phyloP scores from a whole-genome alignment of 2,329 filamentous ascomycete species.

The Fusarium albidum region DNA sequence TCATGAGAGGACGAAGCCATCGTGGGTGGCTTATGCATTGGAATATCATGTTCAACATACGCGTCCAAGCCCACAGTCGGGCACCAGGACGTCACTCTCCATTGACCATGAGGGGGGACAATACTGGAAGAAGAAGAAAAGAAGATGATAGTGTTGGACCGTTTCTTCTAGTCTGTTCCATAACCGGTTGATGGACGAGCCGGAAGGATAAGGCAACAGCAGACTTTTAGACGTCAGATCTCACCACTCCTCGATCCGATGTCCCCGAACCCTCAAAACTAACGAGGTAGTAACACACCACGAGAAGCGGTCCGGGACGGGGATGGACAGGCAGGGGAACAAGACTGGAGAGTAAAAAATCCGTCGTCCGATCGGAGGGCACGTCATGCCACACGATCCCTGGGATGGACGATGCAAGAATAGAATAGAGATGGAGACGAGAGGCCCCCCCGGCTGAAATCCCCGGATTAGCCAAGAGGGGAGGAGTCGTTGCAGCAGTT shows the following conservation, averaged over 20 bases:
- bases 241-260: constrained; percentile 4
- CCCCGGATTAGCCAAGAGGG: constrained; percentile 9
- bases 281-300: constrained; percentile 7
- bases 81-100: constrained; percentile 1
- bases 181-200: neutral
- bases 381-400: constrained; percentile 10
- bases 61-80: constrained; percentile 5
- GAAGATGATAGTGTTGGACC: no score
- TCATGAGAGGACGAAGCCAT: constrained; percentile 4
- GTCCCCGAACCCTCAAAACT: neutral
- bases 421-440: neutral
- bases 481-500: neutral
- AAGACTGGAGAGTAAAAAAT: neutral
- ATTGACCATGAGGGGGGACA: neutral
- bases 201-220: neutral
- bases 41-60: constrained; percentile 2
- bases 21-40: constrained; percentile 4
- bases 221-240: constrained; percentile 13
- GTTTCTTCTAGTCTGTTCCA: no score
- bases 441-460: neutral
- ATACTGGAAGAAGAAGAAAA: no score
- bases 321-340: neutral
- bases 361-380: constrained; percentile 1
- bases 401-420: neutral
- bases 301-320: neutral